Evolutionary conservation across 2,329 filamentous ascomycete genomes (phyloP), one percentile per base, ranked within the genome.

Genomic region (Penicillium griseofulvum): DNA sequence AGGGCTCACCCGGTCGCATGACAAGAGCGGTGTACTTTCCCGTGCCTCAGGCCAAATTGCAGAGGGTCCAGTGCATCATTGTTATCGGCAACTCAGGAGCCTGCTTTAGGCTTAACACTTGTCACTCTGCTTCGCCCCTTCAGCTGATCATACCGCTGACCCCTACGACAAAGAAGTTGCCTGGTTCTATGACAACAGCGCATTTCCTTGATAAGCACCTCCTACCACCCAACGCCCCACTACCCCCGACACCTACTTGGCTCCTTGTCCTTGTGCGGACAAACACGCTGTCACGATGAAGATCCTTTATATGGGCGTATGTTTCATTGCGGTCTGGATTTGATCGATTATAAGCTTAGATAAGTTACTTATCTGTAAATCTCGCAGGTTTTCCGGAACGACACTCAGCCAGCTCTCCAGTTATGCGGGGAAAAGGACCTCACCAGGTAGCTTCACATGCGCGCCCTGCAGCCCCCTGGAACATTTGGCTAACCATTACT

Each of bases 241-340:
- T 28, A 8, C 19, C 46, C 22, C 39, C 17, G 8, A 50, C 51
- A 37, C 26, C 33, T 38, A 43, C 46, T 46, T 49, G 39, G 47
- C 47, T 49, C 34, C 39, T 55, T 49, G 34, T 41, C 41, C 52
- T 45, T 33, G 41, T 56, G 36, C 26, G 22, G 48, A 55, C 53
- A 28, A 48, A 39, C 49, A 41, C 62, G 49, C 64, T 68, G 72
- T 71, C 76, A 86, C 67, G 71, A 93, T 93, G 90, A 93, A 92
- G 85, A 79, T 94, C 74, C 83, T 89, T 75, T 94, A 94, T 77
- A 90, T 95, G 71, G 90, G 90, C 68, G 90, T 94, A 86, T 62
- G 86, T 71, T 43, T 49, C 29, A 39, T 16, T n/a, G 7, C 8
- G 14, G 17, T 11, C 10, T 17, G 0, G 1, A 11, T 11, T 33